Conservation (phyloP, 2,329 filamentous ascomycete genomes). For the Epichloe aotearoae region DNA sequence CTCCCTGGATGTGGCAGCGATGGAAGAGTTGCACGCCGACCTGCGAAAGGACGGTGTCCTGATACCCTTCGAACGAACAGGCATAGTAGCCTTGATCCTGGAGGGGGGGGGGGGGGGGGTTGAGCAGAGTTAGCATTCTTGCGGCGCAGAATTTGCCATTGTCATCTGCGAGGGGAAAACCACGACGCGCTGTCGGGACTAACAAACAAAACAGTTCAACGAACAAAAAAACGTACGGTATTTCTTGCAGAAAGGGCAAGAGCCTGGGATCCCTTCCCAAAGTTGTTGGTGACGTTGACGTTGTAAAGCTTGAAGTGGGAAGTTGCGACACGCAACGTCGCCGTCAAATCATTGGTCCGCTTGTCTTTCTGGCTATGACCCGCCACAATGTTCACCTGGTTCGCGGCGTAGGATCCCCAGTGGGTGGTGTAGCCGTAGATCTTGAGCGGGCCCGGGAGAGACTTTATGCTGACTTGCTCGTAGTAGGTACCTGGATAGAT, state of each 20-base stretch:
- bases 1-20: slow-evolving; percentile 29
- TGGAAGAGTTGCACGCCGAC: slow-evolving; percentile 33
- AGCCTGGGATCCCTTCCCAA: slow-evolving; percentile 31
- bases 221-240: not conserved
- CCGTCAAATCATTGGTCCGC: slow-evolving; percentile 39
- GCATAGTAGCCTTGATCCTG: slow-evolving; percentile 30
- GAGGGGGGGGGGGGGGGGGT: too few species aligned
- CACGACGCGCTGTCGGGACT: too few species aligned
- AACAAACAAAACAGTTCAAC: too few species aligned
- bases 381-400: slow-evolving; percentile 39
- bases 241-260: slow-evolving; percentile 27
- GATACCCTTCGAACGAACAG: slow-evolving; percentile 30
- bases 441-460: slow-evolving; percentile 24
- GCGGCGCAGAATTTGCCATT: not conserved
- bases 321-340: slow-evolving; percentile 29
- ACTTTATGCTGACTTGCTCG: not conserved
- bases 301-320: slow-evolving; percentile 47
- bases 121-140: not conserved
- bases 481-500: not conserved
- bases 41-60: slow-evolving; percentile 35
- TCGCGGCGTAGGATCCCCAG: slow-evolving; percentile 36
- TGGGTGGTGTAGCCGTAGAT: slow-evolving; percentile 47
- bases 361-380: slow-evolving; percentile 23
- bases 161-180: not conserved
- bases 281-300: slow-evolving; percentile 35